Evolutionary conservation across 345 rosid genomes (phyloP).

Genomic region (Eucalyptus polybractea): DNA sequence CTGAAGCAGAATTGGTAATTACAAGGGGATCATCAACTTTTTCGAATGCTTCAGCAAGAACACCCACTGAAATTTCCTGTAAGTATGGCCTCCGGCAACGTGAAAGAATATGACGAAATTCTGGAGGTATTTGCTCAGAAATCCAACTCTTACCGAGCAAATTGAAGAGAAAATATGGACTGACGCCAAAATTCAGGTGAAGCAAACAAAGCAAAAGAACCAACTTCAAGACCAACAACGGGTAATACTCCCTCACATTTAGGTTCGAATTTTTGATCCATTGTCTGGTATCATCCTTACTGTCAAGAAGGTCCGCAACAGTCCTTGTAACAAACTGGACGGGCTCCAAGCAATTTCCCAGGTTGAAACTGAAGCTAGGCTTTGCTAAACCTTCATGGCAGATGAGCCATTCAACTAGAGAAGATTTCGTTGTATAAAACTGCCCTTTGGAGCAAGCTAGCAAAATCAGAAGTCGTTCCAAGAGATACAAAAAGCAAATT

Average conservation of each 20-base stretch:
- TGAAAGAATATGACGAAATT: not conserved
- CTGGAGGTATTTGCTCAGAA: constrained; percentile 1
- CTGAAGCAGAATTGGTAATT: not conserved
- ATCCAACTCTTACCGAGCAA: constrained; percentile 1
- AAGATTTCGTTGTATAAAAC: constrained; percentile 8
- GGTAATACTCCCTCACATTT: not conserved
- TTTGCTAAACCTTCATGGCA: not conserved
- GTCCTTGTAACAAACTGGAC: not conserved
- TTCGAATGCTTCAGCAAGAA: constrained; percentile 10
- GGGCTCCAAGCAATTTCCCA: not conserved
- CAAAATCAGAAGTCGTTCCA: constrained; percentile 21
- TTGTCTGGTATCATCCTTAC: not conserved
- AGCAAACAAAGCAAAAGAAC: constrained; percentile 14
- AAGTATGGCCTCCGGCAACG: not conserved
- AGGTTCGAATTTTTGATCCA: constrained; percentile 8
- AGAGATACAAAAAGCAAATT: constrained; percentile 26
- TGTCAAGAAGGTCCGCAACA: not conserved
- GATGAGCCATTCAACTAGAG: constrained; percentile 28
- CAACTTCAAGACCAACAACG: constrained; percentile 15
- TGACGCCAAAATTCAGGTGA: constrained; percentile 11
- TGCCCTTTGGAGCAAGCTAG: not conserved
- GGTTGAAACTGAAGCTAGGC: not conserved
- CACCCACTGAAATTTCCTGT: not conserved
- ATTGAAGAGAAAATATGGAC: not conserved
- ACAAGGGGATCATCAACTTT: constrained; percentile 19